Base-by-base conservation (phyloP, 1,139 yeast genomes). In the Zygoascus hellenicus region DNA sequence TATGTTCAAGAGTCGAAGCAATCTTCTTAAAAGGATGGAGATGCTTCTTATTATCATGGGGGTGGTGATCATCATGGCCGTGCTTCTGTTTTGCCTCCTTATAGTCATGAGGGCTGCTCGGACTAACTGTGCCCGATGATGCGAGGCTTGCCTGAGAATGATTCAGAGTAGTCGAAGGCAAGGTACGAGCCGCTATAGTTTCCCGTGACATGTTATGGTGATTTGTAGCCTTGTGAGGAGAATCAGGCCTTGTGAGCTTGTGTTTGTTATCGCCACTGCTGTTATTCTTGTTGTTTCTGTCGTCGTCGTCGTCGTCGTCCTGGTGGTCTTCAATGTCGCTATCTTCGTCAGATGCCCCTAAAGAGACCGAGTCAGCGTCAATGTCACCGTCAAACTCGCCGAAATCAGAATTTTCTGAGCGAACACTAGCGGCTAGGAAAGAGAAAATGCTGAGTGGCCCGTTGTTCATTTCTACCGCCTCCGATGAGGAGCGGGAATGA, bases 301-400 rank as follows among this genome's bases (percentile, higher is more conserved):
- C 31, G 11, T 46, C 51, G 32, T 33, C 42, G 2, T 33, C 48
- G 17, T 43, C 51, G 3, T 44, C 50, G 32, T 51, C 48, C 11
- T 19, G 35, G 9, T 54, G 52, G 19, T 49, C 58, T 22, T 22
- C 26, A 7, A 22, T 7, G 26, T 22, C 26, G 26, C 26, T 22
- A 22, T 22, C 26, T 16, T 54, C 58, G 15, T 52, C 47, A 33
- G 51, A 54, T 28, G 50, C 45, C 38, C 53, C 59, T 5, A 22
- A 7, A 22, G 26, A 22, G 7, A 22, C 26, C 4, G 26, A 22
- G 26, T 22, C 26, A 29, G 57, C 60, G 32, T 58, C 61, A 2
- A 48, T 51, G 32, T 55, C 59, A 32, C 54, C 60, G 28, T 55
- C 60, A 40, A 57, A 55, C 38, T 54, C 57, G 35, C 56, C 61